Base-by-base conservation (phyloP, 108 stramenopile species). In the Epithemia pelagica region DNA sequence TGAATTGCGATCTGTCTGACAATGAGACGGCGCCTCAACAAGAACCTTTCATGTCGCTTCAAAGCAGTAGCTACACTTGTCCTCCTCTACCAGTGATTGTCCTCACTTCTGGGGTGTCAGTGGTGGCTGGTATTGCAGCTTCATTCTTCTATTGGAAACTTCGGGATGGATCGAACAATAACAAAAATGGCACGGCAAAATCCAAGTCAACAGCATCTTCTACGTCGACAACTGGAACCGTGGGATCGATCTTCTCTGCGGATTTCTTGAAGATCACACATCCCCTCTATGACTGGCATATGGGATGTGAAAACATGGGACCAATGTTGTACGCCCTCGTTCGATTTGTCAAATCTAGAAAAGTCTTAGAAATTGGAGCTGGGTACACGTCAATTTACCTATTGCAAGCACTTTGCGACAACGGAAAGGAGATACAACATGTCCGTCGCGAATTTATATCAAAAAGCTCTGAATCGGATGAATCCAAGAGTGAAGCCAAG, bases 311-410 rank as follows among this genome's bases (percentile, higher is more conserved):
- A 61, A 89, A 91, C 66, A 52, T 78, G 23, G 92, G 88, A 1
- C 81, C 84, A 7, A 68, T 89, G 32, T 67, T 94, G 8, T 89
- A 94, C 62, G 74, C 78, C 7, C 81, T 87, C 21, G 30, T 88
- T 2, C 70, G 92, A 46, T 90, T 94, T 61, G 79, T 83, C 1
- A 94, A 94, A 62, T 33, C 65, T 24, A 64, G 79, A 55, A 63
- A 33, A 22, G 74, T 90, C 24, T 80, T 89, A 32, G 92, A 94
- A 78, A 82, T 94, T 46, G 92, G 92, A 8, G 92, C 89, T 3
- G 92, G 92, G 1, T 94, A 91, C 58, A 91, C 92, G n/a, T 84
- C 81, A 23, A 57, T 91, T 62, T 94, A 73, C 71, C 65, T 94
- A 18, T 60, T 94, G 28, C 85, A 83, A 67, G 92, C 92, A 2